Percentiles rank a stretch among this genome's conserved stretches.
These are phyloP conservation scores for Knufia fluminis DNA, from an alignment of 2,329 filamentous ascomycete species.

Conservation along the genomic window DNA sequence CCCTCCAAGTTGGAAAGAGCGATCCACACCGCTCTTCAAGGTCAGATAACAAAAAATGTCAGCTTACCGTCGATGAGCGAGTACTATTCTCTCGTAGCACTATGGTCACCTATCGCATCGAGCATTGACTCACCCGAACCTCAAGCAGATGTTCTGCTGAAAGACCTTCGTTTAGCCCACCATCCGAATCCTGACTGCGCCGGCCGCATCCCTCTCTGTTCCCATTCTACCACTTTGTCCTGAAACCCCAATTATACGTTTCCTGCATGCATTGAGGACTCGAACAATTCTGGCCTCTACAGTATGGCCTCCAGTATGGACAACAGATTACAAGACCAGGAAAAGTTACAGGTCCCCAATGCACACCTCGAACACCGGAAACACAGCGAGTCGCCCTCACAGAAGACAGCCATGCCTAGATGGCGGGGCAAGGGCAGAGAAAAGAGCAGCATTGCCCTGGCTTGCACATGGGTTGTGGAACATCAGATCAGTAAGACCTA, in stretches of 20 bases:
- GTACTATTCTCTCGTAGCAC: not conserved
- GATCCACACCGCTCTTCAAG: not conserved
- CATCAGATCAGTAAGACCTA: conserved; percentile 23
- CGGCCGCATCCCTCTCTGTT: conserved; percentile 3
- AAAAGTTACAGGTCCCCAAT: not conserved
- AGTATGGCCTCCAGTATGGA: not conserved
- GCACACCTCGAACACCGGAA: conserved; percentile 10
- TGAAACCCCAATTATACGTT: not conserved
- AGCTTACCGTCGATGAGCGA: too few relatives aligned
- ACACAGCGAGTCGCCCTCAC: conserved; percentile 20
- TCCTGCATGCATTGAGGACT: not conserved
- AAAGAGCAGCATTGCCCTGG: conserved; percentile 20
- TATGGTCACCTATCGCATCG: not conserved
- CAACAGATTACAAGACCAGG: not conserved
- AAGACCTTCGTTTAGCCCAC: not conserved
- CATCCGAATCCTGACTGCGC: not conserved
- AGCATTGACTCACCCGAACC: not conserved
- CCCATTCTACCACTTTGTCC: not conserved
- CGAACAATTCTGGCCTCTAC: not conserved
- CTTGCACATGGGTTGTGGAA: conserved; percentile 23
- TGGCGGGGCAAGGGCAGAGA: conserved; percentile 21
- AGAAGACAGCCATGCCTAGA: conserved; percentile 23
- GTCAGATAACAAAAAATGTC: not conserved
- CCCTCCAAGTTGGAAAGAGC: not conserved
- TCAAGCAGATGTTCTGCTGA: not conserved